Conservation (phyloP, 2,329 filamentous ascomycete species). For the Fusarium drepaniforme region DNA sequence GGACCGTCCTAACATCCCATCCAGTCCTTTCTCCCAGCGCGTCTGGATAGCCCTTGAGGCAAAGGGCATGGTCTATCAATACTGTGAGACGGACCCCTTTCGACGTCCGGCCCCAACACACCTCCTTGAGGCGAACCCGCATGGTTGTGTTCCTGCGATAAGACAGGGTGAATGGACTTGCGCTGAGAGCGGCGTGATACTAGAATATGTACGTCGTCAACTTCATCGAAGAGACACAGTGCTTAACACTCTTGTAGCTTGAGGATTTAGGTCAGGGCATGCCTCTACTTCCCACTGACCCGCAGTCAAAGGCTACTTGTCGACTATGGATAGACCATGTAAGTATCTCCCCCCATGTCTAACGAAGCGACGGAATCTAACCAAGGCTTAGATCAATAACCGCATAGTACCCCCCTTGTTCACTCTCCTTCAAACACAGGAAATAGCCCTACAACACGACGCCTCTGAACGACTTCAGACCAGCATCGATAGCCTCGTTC, state of each 20-base stretch:
- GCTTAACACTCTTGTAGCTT: slow-evolving; percentile 56
- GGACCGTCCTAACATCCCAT: slow-evolving; percentile 3
- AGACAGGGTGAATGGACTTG: slow-evolving; percentile 85
- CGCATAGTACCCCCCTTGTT: slow-evolving; percentile 84
- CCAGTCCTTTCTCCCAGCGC: slow-evolving; percentile 84
- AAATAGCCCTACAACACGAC: slow-evolving; percentile 68
- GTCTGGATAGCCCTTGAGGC: slow-evolving; percentile 91
- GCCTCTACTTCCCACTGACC: slow-evolving; percentile 72
- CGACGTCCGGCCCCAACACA: slow-evolving; percentile 69
- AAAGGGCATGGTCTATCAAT: slow-evolving; percentile 84
- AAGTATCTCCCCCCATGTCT: slow-evolving; percentile 6
- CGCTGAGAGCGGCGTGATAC: slow-evolving; percentile 83
- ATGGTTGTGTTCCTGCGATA: slow-evolving; percentile 81
- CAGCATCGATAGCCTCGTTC: slow-evolving; percentile 68
- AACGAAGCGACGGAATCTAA: neutral
- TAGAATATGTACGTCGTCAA: slow-evolving; percentile 79
- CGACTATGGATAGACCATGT: slow-evolving; percentile 87
- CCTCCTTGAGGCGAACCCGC: slow-evolving; percentile 80
- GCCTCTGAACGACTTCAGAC: slow-evolving; percentile 72
- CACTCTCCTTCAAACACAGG: slow-evolving; percentile 75
- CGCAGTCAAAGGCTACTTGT: slow-evolving; percentile 78
- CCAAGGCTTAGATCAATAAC: slow-evolving; percentile 72
- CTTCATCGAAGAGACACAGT: neutral
- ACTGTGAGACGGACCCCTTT: slow-evolving; percentile 87
- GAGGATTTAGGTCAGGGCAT: slow-evolving; percentile 76